These are phyloP conservation scores for Cadophora luteo-olivacea DNA, from an alignment of 2,329 filamentous ascomycete genomes.

Conservation along the genomic window DNA sequence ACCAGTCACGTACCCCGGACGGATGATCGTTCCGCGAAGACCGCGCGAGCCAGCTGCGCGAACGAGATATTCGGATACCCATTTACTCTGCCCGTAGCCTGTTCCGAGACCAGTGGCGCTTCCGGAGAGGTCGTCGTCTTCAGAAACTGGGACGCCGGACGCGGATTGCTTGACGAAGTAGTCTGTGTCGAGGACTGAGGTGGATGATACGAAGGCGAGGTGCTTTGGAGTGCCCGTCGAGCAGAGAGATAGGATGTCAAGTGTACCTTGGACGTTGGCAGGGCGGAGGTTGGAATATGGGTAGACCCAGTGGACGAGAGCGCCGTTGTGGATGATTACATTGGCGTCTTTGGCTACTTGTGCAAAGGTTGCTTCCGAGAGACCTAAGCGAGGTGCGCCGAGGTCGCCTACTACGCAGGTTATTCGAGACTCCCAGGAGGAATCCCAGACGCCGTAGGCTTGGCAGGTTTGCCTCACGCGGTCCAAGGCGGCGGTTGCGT, in stretches of 20 bases:
- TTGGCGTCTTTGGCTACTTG: conserved; percentile 70
- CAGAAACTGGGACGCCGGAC: conserved; percentile 69
- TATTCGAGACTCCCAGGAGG: conserved; percentile 70
- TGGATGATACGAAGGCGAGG: conserved; percentile 84
- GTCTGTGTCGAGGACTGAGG: conserved; percentile 80
- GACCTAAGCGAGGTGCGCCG: conserved; percentile 73
- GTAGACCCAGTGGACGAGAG: conserved; percentile 81
- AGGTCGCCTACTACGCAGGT: conserved; percentile 77
- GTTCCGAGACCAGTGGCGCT: conserved; percentile 79
- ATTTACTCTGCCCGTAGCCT: conserved; percentile 92
- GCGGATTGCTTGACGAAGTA: conserved; percentile 80
- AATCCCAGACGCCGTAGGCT: conserved; percentile 82
- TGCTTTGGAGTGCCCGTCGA: conserved; percentile 78
- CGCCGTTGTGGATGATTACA: conserved; percentile 82
- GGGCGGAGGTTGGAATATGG: conserved; percentile 74
- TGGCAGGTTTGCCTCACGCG: conserved; percentile 72
- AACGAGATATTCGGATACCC: conserved; percentile 73
- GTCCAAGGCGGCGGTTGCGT: conserved; percentile 62
- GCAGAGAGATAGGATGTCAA: conserved; percentile 79
- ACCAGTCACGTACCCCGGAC: conserved; percentile 86
- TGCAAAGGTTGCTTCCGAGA: conserved; percentile 71
- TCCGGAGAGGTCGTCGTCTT: conserved; percentile 79
- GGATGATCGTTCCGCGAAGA: conserved; percentile 75
- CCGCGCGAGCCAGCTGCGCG: conserved; percentile 81
- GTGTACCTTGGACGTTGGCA: conserved; percentile 81